Conservation (phyloP, 176 grass and related monocot species). For the Tillandsia fasciculata region DNA sequence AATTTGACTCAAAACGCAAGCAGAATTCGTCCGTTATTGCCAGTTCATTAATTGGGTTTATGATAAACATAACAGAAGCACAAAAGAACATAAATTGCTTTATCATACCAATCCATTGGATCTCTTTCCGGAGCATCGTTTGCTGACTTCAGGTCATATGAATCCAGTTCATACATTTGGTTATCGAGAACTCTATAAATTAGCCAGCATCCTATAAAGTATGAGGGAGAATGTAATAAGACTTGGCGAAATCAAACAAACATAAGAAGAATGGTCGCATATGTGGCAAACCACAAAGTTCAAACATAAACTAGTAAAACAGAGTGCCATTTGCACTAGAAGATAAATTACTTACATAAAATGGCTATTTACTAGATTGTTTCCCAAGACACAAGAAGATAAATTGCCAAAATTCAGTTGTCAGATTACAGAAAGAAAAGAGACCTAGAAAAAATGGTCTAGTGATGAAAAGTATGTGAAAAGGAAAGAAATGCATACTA, state of each 20-base stretch:
- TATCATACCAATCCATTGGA: conserved; percentile 83
- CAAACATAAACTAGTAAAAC: not conserved
- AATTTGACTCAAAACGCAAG: not conserved
- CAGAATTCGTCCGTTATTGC: not conserved
- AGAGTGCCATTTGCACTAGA: not conserved
- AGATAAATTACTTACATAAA: too few relatives aligned
- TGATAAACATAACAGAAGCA: not conserved
- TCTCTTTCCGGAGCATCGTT: conserved; percentile 87
- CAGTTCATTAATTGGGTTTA: not conserved
- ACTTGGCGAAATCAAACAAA: not conserved
- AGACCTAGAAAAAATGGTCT: too few relatives aligned
- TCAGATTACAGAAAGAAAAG: too few relatives aligned
- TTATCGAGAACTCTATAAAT: conserved; percentile 51
- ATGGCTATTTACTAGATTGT: too few relatives aligned
- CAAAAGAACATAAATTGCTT: conserved; percentile 13
- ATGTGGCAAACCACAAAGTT: not conserved
- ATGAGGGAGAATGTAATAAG: not conserved
- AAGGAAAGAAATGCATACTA: not conserved
- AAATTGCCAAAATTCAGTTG: too few relatives aligned
- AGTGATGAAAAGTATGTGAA: too few relatives aligned
- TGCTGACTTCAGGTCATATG: conserved; percentile 90
- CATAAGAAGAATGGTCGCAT: not conserved
- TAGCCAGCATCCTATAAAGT: conserved; percentile 75
- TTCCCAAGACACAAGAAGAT: too few relatives aligned
- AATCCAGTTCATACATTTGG: conserved; percentile 57